A percentile compares a stretch with the other conserved stretches of the same genome.
These are phyloP conservation scores for Helotiales sp. DNA, from an alignment of 2,329 filamentous ascomycete genomes.

Conservation along the genomic window DNA sequence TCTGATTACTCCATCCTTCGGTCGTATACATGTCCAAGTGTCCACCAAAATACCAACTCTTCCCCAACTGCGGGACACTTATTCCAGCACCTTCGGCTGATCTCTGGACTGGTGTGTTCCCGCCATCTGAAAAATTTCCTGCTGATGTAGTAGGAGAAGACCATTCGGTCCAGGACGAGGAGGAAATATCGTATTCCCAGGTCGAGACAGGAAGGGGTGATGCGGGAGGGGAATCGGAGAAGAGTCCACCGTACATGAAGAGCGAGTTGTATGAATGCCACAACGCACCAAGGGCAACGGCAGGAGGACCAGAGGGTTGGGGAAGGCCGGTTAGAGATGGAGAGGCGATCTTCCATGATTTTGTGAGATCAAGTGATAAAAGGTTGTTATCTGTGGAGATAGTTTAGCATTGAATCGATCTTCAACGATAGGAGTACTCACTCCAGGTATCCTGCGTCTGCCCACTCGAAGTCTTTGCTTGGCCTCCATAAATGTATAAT, in stretches of 20 bases:
- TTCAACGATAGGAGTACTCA: conserved; percentile 40
- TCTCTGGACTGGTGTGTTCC: conserved; percentile 59
- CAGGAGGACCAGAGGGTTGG: conserved; percentile 67
- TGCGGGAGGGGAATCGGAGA: conserved; percentile 60
- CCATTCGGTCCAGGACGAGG: conserved; percentile 63
- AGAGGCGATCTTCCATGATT: conserved; percentile 67
- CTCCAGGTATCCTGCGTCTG: conserved; percentile 70
- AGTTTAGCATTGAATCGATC: not conserved
- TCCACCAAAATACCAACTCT: conserved; percentile 78
- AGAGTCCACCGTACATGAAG: conserved; percentile 74
- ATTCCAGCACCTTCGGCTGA: conserved; percentile 73
- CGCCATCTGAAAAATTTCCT: conserved; percentile 61
- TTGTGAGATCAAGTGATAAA: conserved; percentile 68
- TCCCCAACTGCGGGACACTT: conserved; percentile 66
- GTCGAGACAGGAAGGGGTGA: conserved; percentile 60
- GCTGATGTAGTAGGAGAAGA: conserved; percentile 59
- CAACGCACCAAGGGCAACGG: conserved; percentile 71
- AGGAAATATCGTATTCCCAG: conserved; percentile 68
- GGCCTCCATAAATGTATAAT: conserved; percentile 74
- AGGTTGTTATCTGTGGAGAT: conserved; percentile 65
- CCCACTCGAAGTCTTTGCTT: conserved; percentile 55
- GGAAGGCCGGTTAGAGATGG: conserved; percentile 63
- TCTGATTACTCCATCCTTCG: conserved; percentile 65
- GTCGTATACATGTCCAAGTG: conserved; percentile 63
- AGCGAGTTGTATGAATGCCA: conserved; percentile 72